Evolutionary conservation across 2,329 filamentous ascomycete genomes (phyloP).

Genomic region (Penicillium sp.): DNA sequence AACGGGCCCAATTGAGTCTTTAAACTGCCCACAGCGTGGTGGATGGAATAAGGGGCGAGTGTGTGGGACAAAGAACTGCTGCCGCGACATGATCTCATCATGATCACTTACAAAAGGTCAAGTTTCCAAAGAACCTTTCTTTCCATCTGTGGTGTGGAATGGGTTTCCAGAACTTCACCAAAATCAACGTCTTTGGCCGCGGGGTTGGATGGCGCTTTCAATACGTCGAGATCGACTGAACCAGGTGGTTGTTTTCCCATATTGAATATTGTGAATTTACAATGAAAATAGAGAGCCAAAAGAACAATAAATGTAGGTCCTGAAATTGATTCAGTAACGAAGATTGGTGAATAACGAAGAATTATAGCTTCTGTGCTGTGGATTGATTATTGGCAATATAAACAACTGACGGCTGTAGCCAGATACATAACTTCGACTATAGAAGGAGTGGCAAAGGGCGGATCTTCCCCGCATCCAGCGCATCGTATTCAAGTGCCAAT

Average conservation of each 20-base stretch:
- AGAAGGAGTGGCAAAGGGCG: background rate
- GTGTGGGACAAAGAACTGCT: no score
- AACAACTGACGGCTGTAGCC: background rate
- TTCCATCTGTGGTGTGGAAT: constrained; percentile 24
- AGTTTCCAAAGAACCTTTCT: constrained; percentile 27
- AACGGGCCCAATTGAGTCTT: background rate
- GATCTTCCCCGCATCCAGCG: background rate
- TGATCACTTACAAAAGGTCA: constrained; percentile 24
- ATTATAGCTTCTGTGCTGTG: background rate
- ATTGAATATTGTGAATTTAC: background rate
- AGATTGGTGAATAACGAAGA: background rate
- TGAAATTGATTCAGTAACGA: background rate
- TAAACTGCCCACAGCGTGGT: no score
- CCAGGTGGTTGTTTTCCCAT: constrained; percentile 22
- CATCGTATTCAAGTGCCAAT: background rate
- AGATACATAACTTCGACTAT: background rate
- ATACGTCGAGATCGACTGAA: constrained; percentile 17
- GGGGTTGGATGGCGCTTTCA: constrained; percentile 11
- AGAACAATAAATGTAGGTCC: background rate
- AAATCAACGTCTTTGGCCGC: constrained; percentile 27
- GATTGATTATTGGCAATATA: background rate
- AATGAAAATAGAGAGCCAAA: no score
- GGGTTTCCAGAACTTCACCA: constrained; percentile 26
- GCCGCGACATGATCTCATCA: constrained; percentile 6
- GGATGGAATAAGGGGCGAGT: no score